Base-by-base conservation (phyloP, 2,329 filamentous ascomycete genomes). In the Lasiodiplodia theobromae region DNA sequence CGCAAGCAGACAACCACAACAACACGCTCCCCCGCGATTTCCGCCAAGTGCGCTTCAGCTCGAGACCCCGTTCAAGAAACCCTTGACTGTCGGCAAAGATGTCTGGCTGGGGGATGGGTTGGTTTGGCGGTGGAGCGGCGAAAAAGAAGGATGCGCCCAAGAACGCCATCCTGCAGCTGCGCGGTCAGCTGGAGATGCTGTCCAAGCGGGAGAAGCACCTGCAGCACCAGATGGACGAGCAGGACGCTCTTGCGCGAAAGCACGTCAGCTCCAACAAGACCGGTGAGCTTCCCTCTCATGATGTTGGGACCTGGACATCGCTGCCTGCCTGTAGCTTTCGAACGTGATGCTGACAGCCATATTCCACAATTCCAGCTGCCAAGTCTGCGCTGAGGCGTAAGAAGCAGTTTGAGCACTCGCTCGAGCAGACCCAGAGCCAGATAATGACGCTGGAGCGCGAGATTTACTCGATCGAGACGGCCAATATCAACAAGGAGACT, bases 401-500 rank as follows among this genome's bases (percentile, higher is more conserved):
- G 88, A 98, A 99, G 88, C 87, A 89, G 74, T 93, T 96, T 76
- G 94, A 98, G 81, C 91, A 94, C 80, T 93, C 92, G 68, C 88
- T 97, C 69, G 93, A 97, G 73, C 94, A 97, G 82, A 98, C 95
- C 1, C 87, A 89, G 69, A 89, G 91, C 38, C 95, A 98, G 82
- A 96, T 98, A 77, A 89, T 90, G 75, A 97, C 96, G 25, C 86
- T 99, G 54, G 96, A 99, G 81, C 92, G 94, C 77, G 94, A 99
- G 80, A 96, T 98, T 77, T 96, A 96, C 80, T 91, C 92, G 70
- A 98, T 99, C 84, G 96, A 99, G 82, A 93, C 94, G 58, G 96
- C 96, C 71, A 99, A 98, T 80, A 97, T 99, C 85, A 99, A 99
- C 86, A 91, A 95, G 82, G 94, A 97, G 85, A 99, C 96, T 14